Percentiles rank a stretch among this genome's conserved stretches.
Conservation (phyloP, 2,329 filamentous ascomycete genomes). For the Chaetomiaceae sp. region DNA sequence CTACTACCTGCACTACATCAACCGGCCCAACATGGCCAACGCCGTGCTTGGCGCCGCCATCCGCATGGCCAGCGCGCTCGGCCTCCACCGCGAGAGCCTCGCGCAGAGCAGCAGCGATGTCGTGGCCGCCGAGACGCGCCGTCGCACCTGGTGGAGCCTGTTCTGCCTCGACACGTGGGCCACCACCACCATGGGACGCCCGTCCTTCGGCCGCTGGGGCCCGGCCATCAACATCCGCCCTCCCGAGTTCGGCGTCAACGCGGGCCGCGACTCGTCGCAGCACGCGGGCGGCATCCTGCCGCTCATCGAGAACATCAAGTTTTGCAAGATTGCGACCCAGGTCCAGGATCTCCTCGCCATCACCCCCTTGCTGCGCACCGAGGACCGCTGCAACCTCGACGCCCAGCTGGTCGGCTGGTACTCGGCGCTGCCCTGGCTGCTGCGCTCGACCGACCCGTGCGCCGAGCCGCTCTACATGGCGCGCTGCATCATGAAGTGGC, state of each 20-base stretch:
- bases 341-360: constrained; percentile 71
- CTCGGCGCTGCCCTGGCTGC: constrained; percentile 59
- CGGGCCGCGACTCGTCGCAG: constrained; percentile 45
- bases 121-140: constrained; percentile 53
- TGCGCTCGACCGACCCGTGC: constrained; percentile 59
- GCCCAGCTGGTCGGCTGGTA: constrained; percentile 66
- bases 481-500: constrained; percentile 73
- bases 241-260: constrained; percentile 48
- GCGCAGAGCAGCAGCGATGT: constrained; percentile 40
- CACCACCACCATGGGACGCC: constrained; percentile 62
- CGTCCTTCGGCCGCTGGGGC: constrained; percentile 62
- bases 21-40: constrained; percentile 70
- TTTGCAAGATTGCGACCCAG: constrained; percentile 71
- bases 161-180: constrained; percentile 72
- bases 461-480: constrained; percentile 64
- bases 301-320: constrained; percentile 68
- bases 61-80: constrained; percentile 67
- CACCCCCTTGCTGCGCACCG: constrained; percentile 58
- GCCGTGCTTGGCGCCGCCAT: constrained; percentile 64
- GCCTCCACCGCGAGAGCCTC: constrained; percentile 59
- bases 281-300: constrained; percentile 59
- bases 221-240: constrained; percentile 60
- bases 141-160: constrained; percentile 68
- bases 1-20: constrained; percentile 73
- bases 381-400: constrained; percentile 62